phyloP scores from a whole-genome alignment of 805 yeast genomes.

The Sugiyamaella boreocaroliniensis region DNA sequence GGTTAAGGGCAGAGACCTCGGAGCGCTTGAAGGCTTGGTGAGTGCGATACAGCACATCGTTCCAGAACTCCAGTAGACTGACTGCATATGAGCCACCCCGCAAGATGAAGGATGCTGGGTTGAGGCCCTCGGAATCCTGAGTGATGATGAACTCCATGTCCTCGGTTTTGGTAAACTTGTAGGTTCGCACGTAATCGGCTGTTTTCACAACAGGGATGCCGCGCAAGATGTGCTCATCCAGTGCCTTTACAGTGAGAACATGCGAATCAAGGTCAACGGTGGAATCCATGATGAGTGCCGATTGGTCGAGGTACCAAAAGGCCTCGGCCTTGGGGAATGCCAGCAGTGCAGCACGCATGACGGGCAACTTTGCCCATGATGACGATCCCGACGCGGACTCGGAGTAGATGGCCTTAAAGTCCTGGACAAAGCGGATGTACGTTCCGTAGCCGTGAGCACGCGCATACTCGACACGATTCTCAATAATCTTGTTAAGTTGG shows the following conservation, averaged over 20 bases:
- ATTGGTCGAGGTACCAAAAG: slow-evolving; percentile 76
- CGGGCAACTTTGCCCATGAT: slow-evolving; percentile 57
- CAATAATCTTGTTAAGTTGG: slow-evolving; percentile 61
- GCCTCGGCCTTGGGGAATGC: slow-evolving; percentile 89
- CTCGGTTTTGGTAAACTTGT: slow-evolving; percentile 49
- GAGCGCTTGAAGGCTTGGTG: slow-evolving; percentile 48
- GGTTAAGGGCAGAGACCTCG: slow-evolving; percentile 58
- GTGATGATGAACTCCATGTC: slow-evolving; percentile 58
- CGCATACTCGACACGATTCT: slow-evolving; percentile 85
- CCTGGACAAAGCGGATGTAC: slow-evolving; percentile 79
- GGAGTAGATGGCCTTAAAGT: slow-evolving; percentile 40
- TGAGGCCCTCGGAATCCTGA: slow-evolving; percentile 59
- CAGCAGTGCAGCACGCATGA: slow-evolving; percentile 81
- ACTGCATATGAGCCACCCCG: slow-evolving; percentile 58
- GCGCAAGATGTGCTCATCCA: slow-evolving; percentile 57
- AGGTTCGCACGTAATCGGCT: slow-evolving; percentile 42
- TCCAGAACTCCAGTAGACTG: slow-evolving; percentile 72
- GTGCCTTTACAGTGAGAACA: slow-evolving; percentile 51
- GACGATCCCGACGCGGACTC: slow-evolving; percentile 16
- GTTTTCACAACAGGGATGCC: slow-evolving; percentile 61
- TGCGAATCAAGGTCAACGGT: slow-evolving; percentile 54
- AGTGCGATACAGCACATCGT: slow-evolving; percentile 61
- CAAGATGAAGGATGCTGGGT: slow-evolving; percentile 65
- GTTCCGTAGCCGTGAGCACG: slow-evolving; percentile 73
- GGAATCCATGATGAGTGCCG: slow-evolving; percentile 68